Conservation (phyloP, 2,329 filamentous ascomycete species). For the Myriosclerotinia duriaeana region DNA sequence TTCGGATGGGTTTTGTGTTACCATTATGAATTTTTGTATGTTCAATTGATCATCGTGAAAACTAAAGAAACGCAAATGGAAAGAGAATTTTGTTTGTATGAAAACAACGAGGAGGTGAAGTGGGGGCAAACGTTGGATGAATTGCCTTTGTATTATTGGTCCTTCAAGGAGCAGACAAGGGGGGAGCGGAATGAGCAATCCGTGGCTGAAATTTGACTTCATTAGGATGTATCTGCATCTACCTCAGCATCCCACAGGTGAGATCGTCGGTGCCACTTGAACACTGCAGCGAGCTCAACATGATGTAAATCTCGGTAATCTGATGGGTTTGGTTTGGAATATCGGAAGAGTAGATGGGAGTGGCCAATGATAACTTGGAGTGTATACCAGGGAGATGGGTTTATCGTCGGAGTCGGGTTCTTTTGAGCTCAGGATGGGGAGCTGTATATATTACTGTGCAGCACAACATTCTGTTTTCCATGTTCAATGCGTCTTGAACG, state of each 20-base stretch:
- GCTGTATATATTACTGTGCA: not conserved
- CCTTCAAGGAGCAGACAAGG: not conserved
- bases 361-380: not conserved
- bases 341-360: no score
- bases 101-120: not conserved
- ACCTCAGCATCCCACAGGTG: not conserved
- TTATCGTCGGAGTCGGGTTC: not conserved
- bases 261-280: not conserved
- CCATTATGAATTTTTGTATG: conserved; percentile 2
- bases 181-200: not conserved
- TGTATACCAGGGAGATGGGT: not conserved
- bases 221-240: not conserved
- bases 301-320: not conserved
- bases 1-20: conserved; percentile 3
- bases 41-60: not conserved
- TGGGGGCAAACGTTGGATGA: not conserved
- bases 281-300: not conserved
- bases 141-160: not conserved
- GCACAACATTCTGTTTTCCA: not conserved
- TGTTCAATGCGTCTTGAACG: not conserved
- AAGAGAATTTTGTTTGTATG: no score
- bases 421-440: not conserved
- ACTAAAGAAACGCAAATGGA: not conserved
- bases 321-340: not conserved
- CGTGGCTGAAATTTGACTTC: not conserved